Base-by-base conservation (phyloP, 331 rosid genomes). In the Quercus lobata region DNA sequence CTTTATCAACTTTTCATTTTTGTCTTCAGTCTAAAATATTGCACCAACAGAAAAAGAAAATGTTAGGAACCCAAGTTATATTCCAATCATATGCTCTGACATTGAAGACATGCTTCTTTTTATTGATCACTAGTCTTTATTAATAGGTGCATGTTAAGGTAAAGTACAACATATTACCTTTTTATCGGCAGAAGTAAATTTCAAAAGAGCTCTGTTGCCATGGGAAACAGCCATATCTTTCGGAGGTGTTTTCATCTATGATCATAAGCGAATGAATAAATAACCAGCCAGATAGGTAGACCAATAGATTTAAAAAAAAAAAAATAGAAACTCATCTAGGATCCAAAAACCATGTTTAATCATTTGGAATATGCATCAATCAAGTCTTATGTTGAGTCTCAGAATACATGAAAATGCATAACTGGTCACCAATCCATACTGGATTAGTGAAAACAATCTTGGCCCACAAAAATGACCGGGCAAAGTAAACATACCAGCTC, bases 401-500 rank as follows among this genome's bases (percentile, higher is more conserved):
- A 12, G 4, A 71, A 30, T 37, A 27, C 41, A 30, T 22, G 66
- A 11, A 61, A 60, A 24, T 17, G 52, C 17, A 73, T 56, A 19
- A 34, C 22, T 37, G 17, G 30, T 62, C 8, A 34, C 11, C 3
- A 5, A 58, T 41, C 30, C 80, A 70, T 22, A 14, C 27, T 68
- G 55, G 53, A 68, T 21, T 56, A 24, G 37, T 25, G 75, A 60
- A 60, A 29, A 74, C 30, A 57, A 29, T 7, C 8, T 27, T 41
- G 19, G 21, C n/a, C 12, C 72, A 21, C 34, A 61, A 2, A 77
- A 76, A 61, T 56, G 66, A 70, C 17, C 34, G 72, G 46, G 12
- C 11, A 41, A 79, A 72, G 76, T 53, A 71, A 15, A 24, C 73
- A 7, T 88, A 94, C 99, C 96, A 55, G 84, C 76, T 89, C 93